These are phyloP conservation scores for Yarrowia sp. DNA, from an alignment of 805 yeast species.

Conservation along the genomic window DNA sequence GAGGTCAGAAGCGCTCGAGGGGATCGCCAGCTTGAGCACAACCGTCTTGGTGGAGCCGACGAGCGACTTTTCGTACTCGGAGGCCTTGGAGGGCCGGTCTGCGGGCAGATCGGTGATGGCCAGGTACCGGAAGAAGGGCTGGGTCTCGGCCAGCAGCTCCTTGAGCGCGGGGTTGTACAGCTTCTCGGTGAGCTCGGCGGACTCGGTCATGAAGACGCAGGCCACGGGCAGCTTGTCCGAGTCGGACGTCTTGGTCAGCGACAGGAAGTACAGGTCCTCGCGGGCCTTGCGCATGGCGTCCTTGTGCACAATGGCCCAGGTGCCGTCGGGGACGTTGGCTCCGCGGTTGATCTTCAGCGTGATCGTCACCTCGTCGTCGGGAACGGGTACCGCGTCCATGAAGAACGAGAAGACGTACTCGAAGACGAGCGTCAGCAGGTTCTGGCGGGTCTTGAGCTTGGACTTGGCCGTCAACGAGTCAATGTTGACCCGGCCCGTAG, in stretches of 20 bases:
- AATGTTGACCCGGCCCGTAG: slow-evolving; percentile 83
- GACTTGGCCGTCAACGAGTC: slow-evolving; percentile 60
- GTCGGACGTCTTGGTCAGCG: slow-evolving; percentile 74
- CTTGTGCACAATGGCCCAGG: slow-evolving; percentile 83
- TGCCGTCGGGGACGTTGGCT: slow-evolving; percentile 61
- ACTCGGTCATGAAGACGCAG: slow-evolving; percentile 87
- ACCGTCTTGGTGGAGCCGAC: slow-evolving; percentile 34
- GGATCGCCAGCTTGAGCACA: slow-evolving; percentile 56
- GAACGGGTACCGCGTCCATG: slow-evolving; percentile 45
- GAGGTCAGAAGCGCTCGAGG: slow-evolving; percentile 50
- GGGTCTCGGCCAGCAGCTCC: slow-evolving; percentile 47
- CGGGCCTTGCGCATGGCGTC: slow-evolving; percentile 74
- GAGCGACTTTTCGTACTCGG: slow-evolving; percentile 51
- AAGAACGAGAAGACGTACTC: slow-evolving; percentile 62
- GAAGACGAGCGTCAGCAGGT: slow-evolving; percentile 61
- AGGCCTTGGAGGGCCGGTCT: slow-evolving; percentile 62
- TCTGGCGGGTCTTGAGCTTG: slow-evolving; percentile 75
- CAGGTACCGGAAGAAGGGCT: slow-evolving; percentile 56
- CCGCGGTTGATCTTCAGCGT: slow-evolving; percentile 59
- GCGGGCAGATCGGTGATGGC: slow-evolving; percentile 81
- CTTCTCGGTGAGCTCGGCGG: slow-evolving; percentile 71
- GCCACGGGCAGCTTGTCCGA: slow-evolving; percentile 73
- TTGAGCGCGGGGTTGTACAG: slow-evolving; percentile 50
- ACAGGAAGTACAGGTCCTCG: slow-evolving; percentile 72
- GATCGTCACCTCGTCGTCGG: slow-evolving; percentile 57